phyloP scores from a whole-genome alignment of 257 asterid genomes.

The Eucommia ulmoides region DNA sequence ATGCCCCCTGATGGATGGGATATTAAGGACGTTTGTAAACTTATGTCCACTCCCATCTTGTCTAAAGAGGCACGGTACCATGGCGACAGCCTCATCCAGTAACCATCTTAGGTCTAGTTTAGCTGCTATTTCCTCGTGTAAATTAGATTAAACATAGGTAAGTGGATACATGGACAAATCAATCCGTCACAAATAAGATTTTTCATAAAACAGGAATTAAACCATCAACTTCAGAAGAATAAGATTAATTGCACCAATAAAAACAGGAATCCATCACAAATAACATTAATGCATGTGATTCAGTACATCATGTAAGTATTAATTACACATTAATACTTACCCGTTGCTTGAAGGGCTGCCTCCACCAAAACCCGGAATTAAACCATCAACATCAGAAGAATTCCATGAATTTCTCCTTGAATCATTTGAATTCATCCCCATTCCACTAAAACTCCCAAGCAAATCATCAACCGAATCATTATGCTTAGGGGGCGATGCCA shows the following conservation, averaged over 20 bases:
- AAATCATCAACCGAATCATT: neutral
- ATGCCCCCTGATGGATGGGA: neutral
- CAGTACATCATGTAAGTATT: no score
- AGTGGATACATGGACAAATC: neutral
- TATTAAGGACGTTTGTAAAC: neutral
- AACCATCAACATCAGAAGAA: neutral
- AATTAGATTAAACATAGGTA: no score
- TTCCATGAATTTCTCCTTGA: neutral
- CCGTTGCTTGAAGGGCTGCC: neutral
- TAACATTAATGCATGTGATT: no score
- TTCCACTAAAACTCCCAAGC: neutral
- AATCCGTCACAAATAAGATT: no score
- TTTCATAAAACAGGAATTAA: neutral
- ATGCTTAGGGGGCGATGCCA: neutral
- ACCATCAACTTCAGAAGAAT: neutral
- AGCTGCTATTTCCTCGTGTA: no score
- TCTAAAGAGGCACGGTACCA: no score
- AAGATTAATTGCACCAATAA: neutral
- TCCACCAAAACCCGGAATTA: neutral
- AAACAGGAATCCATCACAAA: no score
- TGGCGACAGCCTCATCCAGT: no score
- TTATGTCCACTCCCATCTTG: no score
- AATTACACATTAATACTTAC: neutral
- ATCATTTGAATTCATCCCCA: neutral
- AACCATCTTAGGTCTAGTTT: no score